Base-by-base conservation (phyloP, 768 basidiomycete genomes). In the Boletus reticulatus region DNA sequence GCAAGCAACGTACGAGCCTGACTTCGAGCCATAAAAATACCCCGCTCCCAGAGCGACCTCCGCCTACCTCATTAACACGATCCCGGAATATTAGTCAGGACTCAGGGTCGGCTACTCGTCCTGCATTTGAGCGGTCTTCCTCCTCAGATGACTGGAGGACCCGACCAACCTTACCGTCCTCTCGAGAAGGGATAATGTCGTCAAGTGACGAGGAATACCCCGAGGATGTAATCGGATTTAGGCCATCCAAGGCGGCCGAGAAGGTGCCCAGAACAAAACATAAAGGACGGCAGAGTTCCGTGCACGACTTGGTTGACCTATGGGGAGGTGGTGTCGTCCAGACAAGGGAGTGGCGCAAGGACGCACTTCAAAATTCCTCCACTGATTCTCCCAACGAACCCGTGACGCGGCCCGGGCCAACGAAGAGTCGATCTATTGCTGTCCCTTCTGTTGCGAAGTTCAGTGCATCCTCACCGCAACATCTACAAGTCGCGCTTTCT, bases 301-400 rank as follows among this genome's bases (percentile, higher is more conserved):
- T 92, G 22, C 89, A 94, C 63, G 87, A 93, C 64, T 67, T 92
- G 52, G 88, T 92, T 29, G 87, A 88, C 67, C 68, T 92, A 29
- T 92, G 87, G 78, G 88, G 88, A 41, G 88, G 87, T 8, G 77
- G 78, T 14, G 57, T 76, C 55, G 59, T 62, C 46, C 73, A 68
- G 58, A 66, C 66, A 22, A 81, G 78, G 61, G 80, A 82, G 59
- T 80, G 76, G 58, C 73, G 71, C 32, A 68, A 66, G 54, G 64
- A 72, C 56, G 45, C 43, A 19, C 20, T 46, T 19, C 50, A 59
- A 19, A 63, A 51, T 38, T 29, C 66, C 61, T 43, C 67, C 55
- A 52, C 56, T 9, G 60, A 66, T 53, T 17, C 48, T 11, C 45
- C 48, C 45, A 48, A 47, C 20, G 64, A 69, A 13, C 31, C 59